Evolutionary conservation across 1,284 basidiomycete species (phyloP).

Genomic region (Ganoderma leucocontextum): DNA sequence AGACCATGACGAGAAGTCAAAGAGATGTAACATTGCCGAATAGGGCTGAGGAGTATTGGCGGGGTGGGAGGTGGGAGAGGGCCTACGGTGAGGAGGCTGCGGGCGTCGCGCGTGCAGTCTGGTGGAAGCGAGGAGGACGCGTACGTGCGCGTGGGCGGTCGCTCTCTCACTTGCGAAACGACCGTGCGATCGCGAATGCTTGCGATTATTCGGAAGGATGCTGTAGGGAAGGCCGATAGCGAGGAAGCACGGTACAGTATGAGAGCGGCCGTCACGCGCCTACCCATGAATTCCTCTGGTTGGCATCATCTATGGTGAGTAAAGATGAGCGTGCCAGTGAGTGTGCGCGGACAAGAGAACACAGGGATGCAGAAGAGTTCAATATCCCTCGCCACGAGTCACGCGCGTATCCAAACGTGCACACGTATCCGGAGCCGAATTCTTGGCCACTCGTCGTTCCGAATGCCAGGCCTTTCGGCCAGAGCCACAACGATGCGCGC

Average conservation of each 20-base stretch:
- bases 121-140: constrained; percentile 1
- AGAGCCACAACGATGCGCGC: not conserved
- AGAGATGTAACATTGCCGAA: too few relatives aligned
- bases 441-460: not conserved
- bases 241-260: too few relatives aligned
- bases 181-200: too few relatives aligned
- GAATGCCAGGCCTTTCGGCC: not conserved
- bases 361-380: not conserved
- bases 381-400: not conserved
- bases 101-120: not conserved
- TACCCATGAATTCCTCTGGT: too few relatives aligned
- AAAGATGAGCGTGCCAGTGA: too few relatives aligned
- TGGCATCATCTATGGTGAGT: too few relatives aligned
- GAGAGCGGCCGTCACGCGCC: too few relatives aligned
- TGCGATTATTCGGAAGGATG: too few relatives aligned
- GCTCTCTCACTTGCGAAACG: not conserved
- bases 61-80: not conserved
- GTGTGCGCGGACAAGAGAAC: not conserved
- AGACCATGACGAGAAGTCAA: too few relatives aligned
- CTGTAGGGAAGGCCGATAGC: too few relatives aligned
- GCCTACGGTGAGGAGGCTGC: constrained; percentile 10
- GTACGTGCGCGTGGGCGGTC: not conserved
- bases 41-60: too few relatives aligned
- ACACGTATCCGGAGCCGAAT: not conserved
- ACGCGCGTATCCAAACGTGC: not conserved